A percentile compares a stretch with the other conserved stretches of the same genome.
Evolutionary conservation across 2,329 filamentous ascomycete species (phyloP).

Genomic region (Phyllosticta citrichinensis): DNA sequence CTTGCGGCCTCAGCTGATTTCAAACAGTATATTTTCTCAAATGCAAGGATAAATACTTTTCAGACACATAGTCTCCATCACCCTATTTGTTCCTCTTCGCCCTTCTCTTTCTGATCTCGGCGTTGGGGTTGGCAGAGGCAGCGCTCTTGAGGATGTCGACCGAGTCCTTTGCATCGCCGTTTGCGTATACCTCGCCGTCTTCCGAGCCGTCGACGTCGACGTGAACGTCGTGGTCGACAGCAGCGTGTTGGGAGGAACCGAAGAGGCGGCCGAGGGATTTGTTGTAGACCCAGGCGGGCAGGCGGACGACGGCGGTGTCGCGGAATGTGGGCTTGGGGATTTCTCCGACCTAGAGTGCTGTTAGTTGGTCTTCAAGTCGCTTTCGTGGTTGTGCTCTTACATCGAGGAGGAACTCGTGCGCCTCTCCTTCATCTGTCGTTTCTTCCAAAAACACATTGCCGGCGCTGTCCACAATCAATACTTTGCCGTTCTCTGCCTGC

Average conservation of each 20-base stretch:
- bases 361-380: constrained; percentile 13
- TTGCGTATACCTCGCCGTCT: neutral
- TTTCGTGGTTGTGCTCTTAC: constrained; percentile 52
- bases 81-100: neutral
- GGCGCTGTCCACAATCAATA: constrained; percentile 80
- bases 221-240: constrained; percentile 26
- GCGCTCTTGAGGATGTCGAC: constrained; percentile 30
- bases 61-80: neutral
- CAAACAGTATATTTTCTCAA: neutral
- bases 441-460: constrained; percentile 96
- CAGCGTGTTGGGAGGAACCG: constrained; percentile 20
- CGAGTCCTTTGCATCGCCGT: constrained; percentile 13
- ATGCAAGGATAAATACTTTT: neutral
- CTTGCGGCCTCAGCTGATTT: neutral
- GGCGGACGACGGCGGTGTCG: constrained; percentile 72
- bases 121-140: constrained; percentile 34
- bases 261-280: constrained; percentile 34
- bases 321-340: constrained; percentile 64
- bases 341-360: constrained; percentile 55
- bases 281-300: constrained; percentile 65
- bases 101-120: constrained; percentile 34
- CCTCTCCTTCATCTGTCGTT: constrained; percentile 74
- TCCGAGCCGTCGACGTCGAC: constrained; percentile 22
- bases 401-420: constrained; percentile 77
- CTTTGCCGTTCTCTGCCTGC: constrained; percentile 88